Conservation (phyloP, 306 rosid genomes). For the Fragaria ananassa region DNA sequence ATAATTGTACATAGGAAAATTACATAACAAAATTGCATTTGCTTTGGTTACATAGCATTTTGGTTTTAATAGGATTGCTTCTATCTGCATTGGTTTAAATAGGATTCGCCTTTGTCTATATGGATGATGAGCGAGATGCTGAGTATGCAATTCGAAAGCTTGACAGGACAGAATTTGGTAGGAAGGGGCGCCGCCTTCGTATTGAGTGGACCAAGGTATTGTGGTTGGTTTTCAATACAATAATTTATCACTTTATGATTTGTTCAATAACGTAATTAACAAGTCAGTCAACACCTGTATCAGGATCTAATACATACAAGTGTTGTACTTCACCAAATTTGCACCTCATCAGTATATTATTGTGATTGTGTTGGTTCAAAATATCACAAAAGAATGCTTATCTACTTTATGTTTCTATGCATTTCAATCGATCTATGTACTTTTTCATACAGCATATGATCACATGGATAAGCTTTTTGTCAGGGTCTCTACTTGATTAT, state of each 20-base stretch:
- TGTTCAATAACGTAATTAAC: background rate
- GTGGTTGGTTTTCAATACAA: background rate
- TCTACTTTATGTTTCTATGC: slow-evolving; percentile 14
- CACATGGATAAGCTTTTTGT: slow-evolving; percentile 5
- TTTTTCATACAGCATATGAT: background rate
- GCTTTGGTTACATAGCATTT: slow-evolving; percentile 30
- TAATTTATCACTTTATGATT: background rate
- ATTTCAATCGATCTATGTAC: background rate
- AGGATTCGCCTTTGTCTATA: slow-evolving; percentile 64
- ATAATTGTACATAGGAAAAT: slow-evolving; percentile 12
- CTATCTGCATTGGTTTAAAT: background rate
- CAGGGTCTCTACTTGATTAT: slow-evolving; percentile 11
- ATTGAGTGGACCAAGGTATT: slow-evolving; percentile 84
- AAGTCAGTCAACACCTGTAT: background rate
- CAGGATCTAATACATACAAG: background rate
- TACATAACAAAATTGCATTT: slow-evolving; percentile 9
- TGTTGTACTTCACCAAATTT: background rate
- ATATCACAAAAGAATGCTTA: slow-evolving; percentile 15
- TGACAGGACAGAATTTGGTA: slow-evolving; percentile 82
- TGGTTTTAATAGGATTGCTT: slow-evolving; percentile 51
- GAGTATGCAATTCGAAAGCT: slow-evolving; percentile 85
- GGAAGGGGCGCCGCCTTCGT: slow-evolving; percentile 76
- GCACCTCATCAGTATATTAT: background rate
- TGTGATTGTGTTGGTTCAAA: background rate
- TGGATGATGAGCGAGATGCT: slow-evolving; percentile 84